Conservation (phyloP, 805 yeast genomes). For the Yamadazyma nakazawae region DNA sequence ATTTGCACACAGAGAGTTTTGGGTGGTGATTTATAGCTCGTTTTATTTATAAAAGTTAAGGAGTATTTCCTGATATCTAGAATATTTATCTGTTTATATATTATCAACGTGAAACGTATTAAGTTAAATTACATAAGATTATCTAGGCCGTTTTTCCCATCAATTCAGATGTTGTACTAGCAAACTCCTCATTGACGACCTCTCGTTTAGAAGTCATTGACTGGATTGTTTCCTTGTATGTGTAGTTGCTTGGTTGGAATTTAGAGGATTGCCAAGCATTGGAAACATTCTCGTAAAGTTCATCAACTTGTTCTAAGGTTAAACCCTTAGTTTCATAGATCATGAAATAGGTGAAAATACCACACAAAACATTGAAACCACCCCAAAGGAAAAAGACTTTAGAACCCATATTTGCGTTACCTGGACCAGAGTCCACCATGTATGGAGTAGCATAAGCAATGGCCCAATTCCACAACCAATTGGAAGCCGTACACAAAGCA, state of each 20-base stretch:
- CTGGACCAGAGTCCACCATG: constrained; percentile 39
- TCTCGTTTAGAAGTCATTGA: neutral
- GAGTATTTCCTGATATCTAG: no score
- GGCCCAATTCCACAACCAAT: constrained; percentile 43
- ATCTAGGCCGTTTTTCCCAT: neutral
- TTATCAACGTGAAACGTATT: no score
- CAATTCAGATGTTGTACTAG: neutral
- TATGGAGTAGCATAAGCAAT: constrained; percentile 42
- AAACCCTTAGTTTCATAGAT: constrained; percentile 42
- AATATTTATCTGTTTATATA: no score
- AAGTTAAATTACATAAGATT: no score
- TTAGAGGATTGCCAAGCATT: constrained; percentile 31
- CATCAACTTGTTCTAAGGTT: constrained; percentile 41
- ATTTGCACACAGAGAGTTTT: constrained; percentile 50
- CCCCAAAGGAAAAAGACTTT: constrained; percentile 45
- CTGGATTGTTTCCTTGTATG: neutral
- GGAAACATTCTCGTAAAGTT: constrained; percentile 31
- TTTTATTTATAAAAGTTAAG: no score
- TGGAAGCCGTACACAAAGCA: constrained; percentile 38
- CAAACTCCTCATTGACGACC: neutral
- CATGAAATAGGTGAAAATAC: constrained; percentile 28
- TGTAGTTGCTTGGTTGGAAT: neutral
- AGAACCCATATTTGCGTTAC: constrained; percentile 37
- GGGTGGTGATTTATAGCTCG: constrained; percentile 33
- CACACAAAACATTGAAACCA: constrained; percentile 35